Conservation (phyloP, 2,329 filamentous ascomycete genomes). For the Ustulina deusta region DNA sequence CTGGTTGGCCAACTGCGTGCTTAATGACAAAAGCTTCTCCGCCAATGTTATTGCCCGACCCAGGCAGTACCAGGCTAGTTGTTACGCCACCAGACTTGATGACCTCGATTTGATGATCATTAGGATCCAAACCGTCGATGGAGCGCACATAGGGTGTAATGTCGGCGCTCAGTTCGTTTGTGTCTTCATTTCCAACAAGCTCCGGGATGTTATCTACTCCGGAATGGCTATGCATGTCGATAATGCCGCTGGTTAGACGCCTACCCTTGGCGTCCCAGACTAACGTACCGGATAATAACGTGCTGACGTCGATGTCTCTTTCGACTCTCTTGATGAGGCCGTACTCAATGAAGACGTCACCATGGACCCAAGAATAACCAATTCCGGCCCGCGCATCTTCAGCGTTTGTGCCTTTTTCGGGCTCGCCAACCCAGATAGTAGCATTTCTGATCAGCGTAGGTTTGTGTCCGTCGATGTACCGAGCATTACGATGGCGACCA, state of each 20-base stretch:
- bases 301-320: slow-evolving; percentile 45
- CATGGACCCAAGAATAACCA: slow-evolving; percentile 69
- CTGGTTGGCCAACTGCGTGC: slow-evolving; percentile 69
- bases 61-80: slow-evolving; percentile 74
- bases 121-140: slow-evolving; percentile 72
- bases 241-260: slow-evolving; percentile 73
- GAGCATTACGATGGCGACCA: slow-evolving; percentile 70
- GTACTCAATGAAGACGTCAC: slow-evolving; percentile 71
- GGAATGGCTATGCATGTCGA: slow-evolving; percentile 79
- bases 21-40: slow-evolving; percentile 78
- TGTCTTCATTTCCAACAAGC: slow-evolving; percentile 67
- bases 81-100: slow-evolving; percentile 82
- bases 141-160: slow-evolving; percentile 76
- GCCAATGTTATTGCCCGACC: slow-evolving; percentile 79
- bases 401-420: slow-evolving; percentile 61
- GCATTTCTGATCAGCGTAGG: slow-evolving; percentile 75
- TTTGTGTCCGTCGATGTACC: slow-evolving; percentile 68
- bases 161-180: slow-evolving; percentile 72
- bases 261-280: slow-evolving; percentile 70
- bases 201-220: slow-evolving; percentile 69
- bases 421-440: slow-evolving; percentile 74
- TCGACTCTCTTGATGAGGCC: slow-evolving; percentile 70
- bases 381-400: slow-evolving; percentile 68
- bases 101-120: slow-evolving; percentile 73
- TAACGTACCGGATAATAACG: slow-evolving; percentile 61